Percentiles rank a stretch among this genome's conserved stretches.
Conservation (phyloP, 1,284 basidiomycete species). For the Heterobasidion annosum region DNA sequence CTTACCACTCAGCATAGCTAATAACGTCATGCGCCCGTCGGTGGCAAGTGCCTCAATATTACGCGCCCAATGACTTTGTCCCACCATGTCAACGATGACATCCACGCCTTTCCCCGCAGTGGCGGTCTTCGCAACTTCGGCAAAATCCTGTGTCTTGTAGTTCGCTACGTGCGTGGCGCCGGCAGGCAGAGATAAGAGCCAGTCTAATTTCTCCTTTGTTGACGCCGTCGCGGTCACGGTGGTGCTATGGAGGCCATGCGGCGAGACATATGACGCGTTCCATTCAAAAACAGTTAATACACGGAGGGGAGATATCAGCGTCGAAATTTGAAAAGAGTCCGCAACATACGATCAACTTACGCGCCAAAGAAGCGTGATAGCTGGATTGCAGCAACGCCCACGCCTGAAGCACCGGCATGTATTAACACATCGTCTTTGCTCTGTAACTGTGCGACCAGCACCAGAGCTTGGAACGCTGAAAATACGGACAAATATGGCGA, state of each 20-base stretch:
- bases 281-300: not conserved
- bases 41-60: slow-evolving; percentile 73
- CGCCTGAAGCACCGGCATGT: slow-evolving; percentile 87
- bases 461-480: slow-evolving; percentile 78
- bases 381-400: slow-evolving; percentile 88
- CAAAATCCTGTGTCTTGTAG: slow-evolving; percentile 81
- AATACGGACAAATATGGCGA: slow-evolving; percentile 1
- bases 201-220: slow-evolving; percentile 75
- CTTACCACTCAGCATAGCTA: slow-evolving; percentile 65
- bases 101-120: slow-evolving; percentile 67
- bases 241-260: slow-evolving; percentile 29
- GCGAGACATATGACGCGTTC: slow-evolving; percentile 1
- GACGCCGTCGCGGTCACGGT: slow-evolving; percentile 83
- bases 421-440: slow-evolving; percentile 74
- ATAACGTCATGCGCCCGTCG: slow-evolving; percentile 74
- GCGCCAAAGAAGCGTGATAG: slow-evolving; percentile 71
- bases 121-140: slow-evolving; percentile 52
- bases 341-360: slow-evolving; percentile 32
- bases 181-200: slow-evolving; percentile 55
- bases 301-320: not conserved
- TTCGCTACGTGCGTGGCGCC: slow-evolving; percentile 75
- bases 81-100: slow-evolving; percentile 86
- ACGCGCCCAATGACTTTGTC: slow-evolving; percentile 73
- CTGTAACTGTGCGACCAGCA: slow-evolving; percentile 63
- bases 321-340: not conserved